Evolutionary conservation across 805 yeast species (phyloP).

Genomic region (Grigorovia transvaalensis): DNA sequence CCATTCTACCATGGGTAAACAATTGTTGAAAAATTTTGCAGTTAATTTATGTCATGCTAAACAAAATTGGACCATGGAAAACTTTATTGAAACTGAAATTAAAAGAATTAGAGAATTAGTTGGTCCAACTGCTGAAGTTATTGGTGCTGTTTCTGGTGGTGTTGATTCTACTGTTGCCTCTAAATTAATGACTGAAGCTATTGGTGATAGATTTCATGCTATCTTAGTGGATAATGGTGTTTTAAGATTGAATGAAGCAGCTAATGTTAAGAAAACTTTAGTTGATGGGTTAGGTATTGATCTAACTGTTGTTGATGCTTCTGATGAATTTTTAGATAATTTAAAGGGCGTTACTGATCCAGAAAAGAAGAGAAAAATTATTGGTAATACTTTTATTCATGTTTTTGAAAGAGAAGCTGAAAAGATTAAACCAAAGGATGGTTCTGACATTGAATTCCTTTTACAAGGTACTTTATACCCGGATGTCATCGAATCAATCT

Average conservation of each 20-base stretch:
- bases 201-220: conserved; percentile 98
- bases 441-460: conserved; percentile 82
- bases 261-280: conserved; percentile 75
- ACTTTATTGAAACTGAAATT: conserved; percentile 94
- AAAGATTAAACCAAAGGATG: conserved; percentile 78
- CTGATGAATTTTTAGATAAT: conserved; percentile 76
- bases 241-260: conserved; percentile 90
- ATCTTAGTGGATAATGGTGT: conserved; percentile 97
- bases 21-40: conserved; percentile 83
- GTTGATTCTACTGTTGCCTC: conserved; percentile 99
- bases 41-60: conserved; percentile 76
- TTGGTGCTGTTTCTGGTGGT: conserved; percentile 99
- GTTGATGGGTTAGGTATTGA: conserved; percentile 92
- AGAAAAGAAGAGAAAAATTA: conserved; percentile 96
- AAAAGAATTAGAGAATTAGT: conserved; percentile 82
- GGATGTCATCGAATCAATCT: conserved; percentile 95
- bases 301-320: conserved; percentile 87
- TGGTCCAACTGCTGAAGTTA: conserved; percentile 96
- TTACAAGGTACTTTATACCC: conserved; percentile 97
- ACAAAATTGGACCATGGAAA: conserved; percentile 96
- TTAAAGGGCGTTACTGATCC: conserved; percentile 95
- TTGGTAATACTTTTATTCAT: conserved; percentile 94
- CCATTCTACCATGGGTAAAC: conserved; percentile 87
- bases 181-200: conserved; percentile 94
- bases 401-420: conserved; percentile 96